A percentile compares a stretch with the other conserved stretches of the same genome.
phyloP scores from a whole-genome alignment of 1,284 basidiomycete genomes.

The Ceratobasidium sp. region DNA sequence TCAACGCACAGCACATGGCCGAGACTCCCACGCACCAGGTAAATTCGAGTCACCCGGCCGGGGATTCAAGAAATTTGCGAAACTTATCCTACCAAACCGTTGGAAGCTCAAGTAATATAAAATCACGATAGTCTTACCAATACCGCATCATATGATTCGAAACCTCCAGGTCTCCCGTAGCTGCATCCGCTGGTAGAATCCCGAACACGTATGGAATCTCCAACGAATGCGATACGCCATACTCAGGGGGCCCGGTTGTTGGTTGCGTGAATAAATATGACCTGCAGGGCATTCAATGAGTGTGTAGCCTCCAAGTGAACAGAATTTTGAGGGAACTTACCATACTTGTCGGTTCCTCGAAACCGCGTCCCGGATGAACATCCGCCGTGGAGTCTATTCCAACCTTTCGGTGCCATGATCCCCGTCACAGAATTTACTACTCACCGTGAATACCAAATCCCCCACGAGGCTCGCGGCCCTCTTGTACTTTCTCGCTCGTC shows the following conservation, averaged over 20 bases:
- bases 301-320: too few relatives aligned
- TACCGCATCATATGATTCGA: neutral
- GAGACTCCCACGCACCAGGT: neutral
- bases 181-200: neutral
- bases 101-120: too few relatives aligned
- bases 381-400: too few relatives aligned
- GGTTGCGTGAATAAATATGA: conserved; percentile 6
- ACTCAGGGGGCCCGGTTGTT: neutral
- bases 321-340: neutral
- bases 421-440: too few relatives aligned
- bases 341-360: neutral
- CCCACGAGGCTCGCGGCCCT: conserved; percentile 21
- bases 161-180: neutral
- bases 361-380: neutral
- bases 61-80: neutral
- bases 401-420: too few relatives aligned
- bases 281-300: neutral
- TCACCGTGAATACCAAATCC: neutral
- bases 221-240: neutral
- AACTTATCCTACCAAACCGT: neutral
- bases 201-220: conserved; percentile 4
- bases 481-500: conserved; percentile 17
- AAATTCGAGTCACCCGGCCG: neutral
- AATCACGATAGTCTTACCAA: neutral
- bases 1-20: neutral